Conservation (phyloP, 1,139 yeast species). For the Suhomyces bokatorum region DNA sequence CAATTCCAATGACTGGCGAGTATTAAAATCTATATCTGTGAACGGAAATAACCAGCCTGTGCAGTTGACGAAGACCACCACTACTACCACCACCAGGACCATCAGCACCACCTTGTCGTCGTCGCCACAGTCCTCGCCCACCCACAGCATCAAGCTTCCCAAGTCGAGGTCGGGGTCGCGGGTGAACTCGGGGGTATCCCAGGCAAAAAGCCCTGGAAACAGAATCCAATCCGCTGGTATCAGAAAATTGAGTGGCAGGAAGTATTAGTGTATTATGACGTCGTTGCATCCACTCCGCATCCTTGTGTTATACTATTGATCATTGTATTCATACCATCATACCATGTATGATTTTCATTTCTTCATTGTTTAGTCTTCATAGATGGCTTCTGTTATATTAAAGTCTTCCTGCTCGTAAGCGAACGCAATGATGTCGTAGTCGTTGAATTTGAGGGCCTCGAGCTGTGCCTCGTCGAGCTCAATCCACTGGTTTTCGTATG, state of each 20-base stretch:
- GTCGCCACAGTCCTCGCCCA: constrained; percentile 33
- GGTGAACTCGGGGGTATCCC: constrained; percentile 28
- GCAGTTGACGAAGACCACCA: constrained; percentile 48
- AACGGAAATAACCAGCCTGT: constrained; percentile 37
- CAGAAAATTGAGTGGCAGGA: constrained; percentile 37
- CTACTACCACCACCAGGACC: constrained; percentile 51
- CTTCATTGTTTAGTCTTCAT: constrained; percentile 30
- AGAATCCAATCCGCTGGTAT: constrained; percentile 42
- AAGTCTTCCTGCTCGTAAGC: constrained; percentile 40
- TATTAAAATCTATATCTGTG: constrained; percentile 44
- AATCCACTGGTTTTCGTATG: constrained; percentile 45
- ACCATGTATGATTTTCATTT: constrained; percentile 5
- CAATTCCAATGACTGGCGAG: constrained; percentile 37
- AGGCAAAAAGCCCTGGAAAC: constrained; percentile 19
- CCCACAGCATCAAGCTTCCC: constrained; percentile 30
- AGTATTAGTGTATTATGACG: constrained; percentile 7
- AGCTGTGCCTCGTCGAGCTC: constrained; percentile 32
- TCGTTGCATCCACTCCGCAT: constrained; percentile 3
- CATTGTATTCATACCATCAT: constrained; percentile 7
- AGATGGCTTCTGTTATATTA: constrained; percentile 42
- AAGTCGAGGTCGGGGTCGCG: constrained; percentile 38
- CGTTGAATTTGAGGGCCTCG: constrained; percentile 31
- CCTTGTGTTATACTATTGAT: constrained; percentile 3
- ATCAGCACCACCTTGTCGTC: constrained; percentile 49
- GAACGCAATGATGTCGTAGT: constrained; percentile 46